Base-by-base conservation (phyloP, 2,329 filamentous ascomycete species). In the Trichoderma atroviride region DNA sequence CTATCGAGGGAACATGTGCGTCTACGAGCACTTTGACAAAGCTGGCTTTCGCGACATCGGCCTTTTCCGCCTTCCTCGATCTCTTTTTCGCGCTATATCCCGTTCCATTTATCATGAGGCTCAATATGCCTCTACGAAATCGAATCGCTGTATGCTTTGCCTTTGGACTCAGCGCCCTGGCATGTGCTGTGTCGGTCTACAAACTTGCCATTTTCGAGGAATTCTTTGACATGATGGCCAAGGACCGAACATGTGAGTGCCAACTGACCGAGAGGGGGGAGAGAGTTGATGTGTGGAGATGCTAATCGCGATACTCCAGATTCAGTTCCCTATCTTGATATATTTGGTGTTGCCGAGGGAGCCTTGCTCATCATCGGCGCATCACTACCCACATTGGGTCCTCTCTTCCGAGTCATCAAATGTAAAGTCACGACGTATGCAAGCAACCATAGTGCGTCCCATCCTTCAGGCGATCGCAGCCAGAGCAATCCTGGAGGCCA, bases 71-170 rank as follows among this genome's bases (percentile, higher is more conserved):
- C 2, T 75, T 75, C 35, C 71, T 75, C 29, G 74, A 76, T 52
- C 68, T 74, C 0, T 76, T 76, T 70, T 80, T 71, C 40, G 75
- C 75, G 2, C 22, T 75, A 2, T 75, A 75, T 13, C 74, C 75
- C 5, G 72, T 75, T 1, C 73, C 72, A 0, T 76, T 76, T 14
- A 71, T 76, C 7, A 75, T 75, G 75, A 71, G 68, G 13, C 69
- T 75, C 10, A 75, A 75, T 22, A 76, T 76, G 75, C 70, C 74
- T 1, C 69, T 75, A 4, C 74, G 71, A 43, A 72, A 71, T 22
- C 71, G 74, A 2, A 56, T 75, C 50, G 63, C 73, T 0, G 74
- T 75, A 11, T 76, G 72, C 5, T 50, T 70, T n/a, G 74, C 75
- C 1, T 68, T 75, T 14, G 73, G 74, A 1, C 65, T 76, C 29